Base-by-base conservation (phyloP, 208 protist genomes). In the Trypanosoma avium region DNA sequence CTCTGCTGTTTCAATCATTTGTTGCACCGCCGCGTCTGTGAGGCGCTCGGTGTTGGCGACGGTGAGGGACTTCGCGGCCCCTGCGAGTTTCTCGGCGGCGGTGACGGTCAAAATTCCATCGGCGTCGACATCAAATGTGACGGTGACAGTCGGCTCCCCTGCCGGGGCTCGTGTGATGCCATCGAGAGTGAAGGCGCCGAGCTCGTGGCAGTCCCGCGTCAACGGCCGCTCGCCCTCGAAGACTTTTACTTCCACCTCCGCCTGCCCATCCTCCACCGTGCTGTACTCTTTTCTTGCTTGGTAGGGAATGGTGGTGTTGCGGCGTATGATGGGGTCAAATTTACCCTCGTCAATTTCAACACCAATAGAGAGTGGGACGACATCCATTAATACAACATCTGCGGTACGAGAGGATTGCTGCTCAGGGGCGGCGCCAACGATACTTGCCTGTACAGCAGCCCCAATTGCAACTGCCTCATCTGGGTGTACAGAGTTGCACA, bases 391-490 rank as follows among this genome's bases (percentile, higher is more conserved):
- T 9, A 99, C 86, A 4, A 99, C 76, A 8, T 98, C 83, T 17
- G 96, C 94, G 42, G 92, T 97, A 21, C 65, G 49, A 26, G 67
- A 71, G 21, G 82, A 90, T 63, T 79, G 75, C 75, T 92, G 82
- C 56, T 75, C 77, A 0, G 90, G 77, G 13, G 96, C 72, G 22
- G 70, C 84, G 55, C 70, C 85, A 12, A 99, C 74, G 17, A 99
- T 90, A 70, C 81, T 89, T 17, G 92, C 99, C 84, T 99, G 98
- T 59, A 99, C 97, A n/a, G 99, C 99, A 13, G 99, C 99, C 36
- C 99, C 99, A 29, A 98, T 91, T 4, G 98, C 98, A 15, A 99
- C 98, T 13, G 97, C 99, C 81, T 99, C 98, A 70, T 99, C 90
- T 0, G 91, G 88, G 66, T 94, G 69, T 26, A 96, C 79, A 73